A percentile compares a stretch with the other conserved stretches of the same genome.
These are phyloP conservation scores for Scleroderma citrinum DNA, from an alignment of 768 basidiomycete species.

Conservation along the genomic window DNA sequence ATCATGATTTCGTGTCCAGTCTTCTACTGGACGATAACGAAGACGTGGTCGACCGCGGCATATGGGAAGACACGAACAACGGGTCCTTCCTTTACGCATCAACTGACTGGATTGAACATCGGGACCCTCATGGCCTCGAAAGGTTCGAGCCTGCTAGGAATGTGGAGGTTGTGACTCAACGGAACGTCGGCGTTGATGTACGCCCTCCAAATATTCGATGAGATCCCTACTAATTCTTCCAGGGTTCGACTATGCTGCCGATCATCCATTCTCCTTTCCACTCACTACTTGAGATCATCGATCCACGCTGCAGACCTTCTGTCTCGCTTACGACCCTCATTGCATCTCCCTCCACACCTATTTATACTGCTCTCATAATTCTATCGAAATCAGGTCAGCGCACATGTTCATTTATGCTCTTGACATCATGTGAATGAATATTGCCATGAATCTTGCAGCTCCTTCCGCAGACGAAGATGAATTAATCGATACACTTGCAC, in stretches of 20 bases:
- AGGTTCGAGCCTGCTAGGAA: constrained; percentile 61
- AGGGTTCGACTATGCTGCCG: constrained; percentile 33
- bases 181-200: constrained; percentile 42
- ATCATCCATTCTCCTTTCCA: constrained; percentile 54
- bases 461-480: constrained; percentile 33
- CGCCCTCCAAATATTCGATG: constrained; percentile 18
- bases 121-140: constrained; percentile 59
- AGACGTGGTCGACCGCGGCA: constrained; percentile 57
- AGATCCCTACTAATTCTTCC: constrained; percentile 8
- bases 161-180: constrained; percentile 51
- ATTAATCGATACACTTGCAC: constrained; percentile 44
- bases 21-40: constrained; percentile 60
- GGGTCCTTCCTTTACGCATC: constrained; percentile 51
- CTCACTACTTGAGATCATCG: constrained; percentile 45
- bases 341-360: constrained; percentile 50
- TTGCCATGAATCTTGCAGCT: constrained; percentile 10
- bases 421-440: constrained; percentile 6
- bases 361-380: constrained; percentile 58
- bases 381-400: constrained; percentile 43
- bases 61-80: constrained; percentile 46
- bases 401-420: neutral
- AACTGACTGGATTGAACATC: constrained; percentile 68
- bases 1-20: constrained; percentile 34
- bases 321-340: constrained; percentile 45
- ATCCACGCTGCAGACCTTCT: constrained; percentile 48